These are phyloP conservation scores for Yamadazyma kanchanaburiensis DNA, from an alignment of 1,139 yeast genomes.

Conservation along the genomic window DNA sequence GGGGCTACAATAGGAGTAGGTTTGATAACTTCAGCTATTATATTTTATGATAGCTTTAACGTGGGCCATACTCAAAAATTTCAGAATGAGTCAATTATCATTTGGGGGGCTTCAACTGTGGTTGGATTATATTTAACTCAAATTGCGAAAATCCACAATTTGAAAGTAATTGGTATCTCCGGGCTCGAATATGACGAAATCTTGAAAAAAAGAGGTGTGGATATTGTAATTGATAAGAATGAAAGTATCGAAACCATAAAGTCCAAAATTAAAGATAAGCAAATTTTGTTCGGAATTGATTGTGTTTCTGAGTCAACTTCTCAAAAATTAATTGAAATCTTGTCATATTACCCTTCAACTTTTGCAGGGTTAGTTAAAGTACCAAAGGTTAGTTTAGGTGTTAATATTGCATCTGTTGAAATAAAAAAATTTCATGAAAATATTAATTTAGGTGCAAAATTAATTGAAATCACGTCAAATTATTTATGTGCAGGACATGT, in stretches of 20 bases:
- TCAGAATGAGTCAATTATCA: conserved; percentile 20
- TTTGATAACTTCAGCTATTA: conserved; percentile 40
- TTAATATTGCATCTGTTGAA: conserved; percentile 26
- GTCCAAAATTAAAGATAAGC: conserved; percentile 13
- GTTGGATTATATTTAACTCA: conserved; percentile 43
- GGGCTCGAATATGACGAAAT: conserved; percentile 28
- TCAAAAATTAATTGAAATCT: conserved; percentile 21
- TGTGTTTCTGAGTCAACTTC: conserved; percentile 44
- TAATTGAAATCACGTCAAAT: conserved; percentile 30
- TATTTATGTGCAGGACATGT: conserved; percentile 22
- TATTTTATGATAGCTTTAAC: conserved; percentile 30
- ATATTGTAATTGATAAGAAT: conserved; percentile 35
- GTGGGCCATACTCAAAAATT: conserved; percentile 11
- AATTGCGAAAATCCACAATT: conserved; percentile 35
- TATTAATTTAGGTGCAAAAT: conserved; percentile 28
- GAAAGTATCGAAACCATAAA: conserved; percentile 20
- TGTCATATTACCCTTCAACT: conserved; percentile 13
- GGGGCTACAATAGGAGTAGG: conserved; percentile 50
- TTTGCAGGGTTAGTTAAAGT: conserved; percentile 40
- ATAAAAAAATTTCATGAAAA: conserved; percentile 46
- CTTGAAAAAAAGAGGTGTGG: conserved; percentile 35
- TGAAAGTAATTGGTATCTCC: conserved; percentile 40
- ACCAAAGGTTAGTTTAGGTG: conserved; percentile 24
- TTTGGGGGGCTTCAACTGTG: conserved; percentile 51
- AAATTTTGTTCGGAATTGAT: conserved; percentile 36